Conservation (phyloP, 2,329 filamentous ascomycete genomes). For the Gaeumannomyces tritici region DNA sequence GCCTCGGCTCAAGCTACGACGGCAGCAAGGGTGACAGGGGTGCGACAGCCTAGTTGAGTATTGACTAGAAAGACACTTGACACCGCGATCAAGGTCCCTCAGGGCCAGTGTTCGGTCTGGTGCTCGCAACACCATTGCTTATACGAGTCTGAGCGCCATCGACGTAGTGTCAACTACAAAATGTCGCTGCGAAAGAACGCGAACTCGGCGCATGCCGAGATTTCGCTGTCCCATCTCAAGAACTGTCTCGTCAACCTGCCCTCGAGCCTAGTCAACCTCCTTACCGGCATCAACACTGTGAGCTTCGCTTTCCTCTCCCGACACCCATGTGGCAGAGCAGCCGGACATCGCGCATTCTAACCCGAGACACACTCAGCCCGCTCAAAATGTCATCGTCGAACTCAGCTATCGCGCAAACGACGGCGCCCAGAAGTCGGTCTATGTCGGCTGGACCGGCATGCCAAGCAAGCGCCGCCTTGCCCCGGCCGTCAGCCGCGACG, state of each 20-base stretch:
- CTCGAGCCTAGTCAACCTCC: constrained; percentile 68
- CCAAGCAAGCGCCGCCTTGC: constrained; percentile 77
- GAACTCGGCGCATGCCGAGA: constrained; percentile 65
- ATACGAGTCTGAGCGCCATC: background rate
- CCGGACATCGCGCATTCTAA: background rate
- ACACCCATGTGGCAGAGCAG: no score
- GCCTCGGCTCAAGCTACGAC: constrained; percentile 6
- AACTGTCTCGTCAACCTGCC: constrained; percentile 94
- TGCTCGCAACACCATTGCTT: background rate
- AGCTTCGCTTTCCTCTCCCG: constrained; percentile 21
- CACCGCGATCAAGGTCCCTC: background rate
- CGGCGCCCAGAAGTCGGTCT: constrained; percentile 57
- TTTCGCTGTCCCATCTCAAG: constrained; percentile 79
- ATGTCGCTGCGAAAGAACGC: constrained; percentile 45
- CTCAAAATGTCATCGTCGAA: constrained; percentile 94
- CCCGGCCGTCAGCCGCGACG: constrained; percentile 65
- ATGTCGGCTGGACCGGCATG: constrained; percentile 96
- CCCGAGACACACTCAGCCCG: constrained; percentile 45
- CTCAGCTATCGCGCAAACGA: constrained; percentile 60
- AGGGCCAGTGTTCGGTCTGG: background rate
- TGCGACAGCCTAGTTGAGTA: background rate
- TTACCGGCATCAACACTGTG: constrained; percentile 86
- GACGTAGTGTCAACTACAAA: constrained; percentile 1
- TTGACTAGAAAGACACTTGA: background rate
- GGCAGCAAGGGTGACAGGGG: background rate